Conservation (phyloP, 2,329 filamentous ascomycete genomes). For the Exophiala spinifera region DNA sequence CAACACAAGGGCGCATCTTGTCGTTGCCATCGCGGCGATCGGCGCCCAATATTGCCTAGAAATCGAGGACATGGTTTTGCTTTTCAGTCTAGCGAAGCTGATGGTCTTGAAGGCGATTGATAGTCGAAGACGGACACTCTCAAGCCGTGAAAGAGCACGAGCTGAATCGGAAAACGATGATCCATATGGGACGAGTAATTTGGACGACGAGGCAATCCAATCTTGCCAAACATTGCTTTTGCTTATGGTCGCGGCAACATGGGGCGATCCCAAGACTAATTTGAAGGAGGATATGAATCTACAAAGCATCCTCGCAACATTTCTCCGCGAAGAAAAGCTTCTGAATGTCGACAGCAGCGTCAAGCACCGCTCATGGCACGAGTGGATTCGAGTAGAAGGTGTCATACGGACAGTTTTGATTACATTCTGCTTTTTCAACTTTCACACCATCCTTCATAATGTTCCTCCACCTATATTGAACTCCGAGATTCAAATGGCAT, state of each 20-base stretch:
- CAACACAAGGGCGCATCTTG: background rate
- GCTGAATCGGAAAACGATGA: background rate
- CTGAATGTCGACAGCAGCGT: background rate
- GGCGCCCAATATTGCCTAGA: slow-evolving; percentile 1
- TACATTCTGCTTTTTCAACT: background rate
- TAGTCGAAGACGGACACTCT: background rate
- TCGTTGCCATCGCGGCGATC: background rate
- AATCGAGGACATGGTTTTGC: background rate
- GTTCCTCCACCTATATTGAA: background rate
- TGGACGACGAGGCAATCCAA: background rate
- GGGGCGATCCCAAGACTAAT: background rate
- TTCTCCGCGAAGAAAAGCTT: background rate
- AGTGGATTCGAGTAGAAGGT: background rate
- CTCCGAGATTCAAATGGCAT: background rate
- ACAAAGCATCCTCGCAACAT: background rate
- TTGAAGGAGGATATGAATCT: background rate
- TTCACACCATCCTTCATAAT: background rate
- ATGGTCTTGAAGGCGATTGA: background rate
- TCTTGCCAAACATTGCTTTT: background rate
- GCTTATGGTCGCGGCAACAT: background rate
- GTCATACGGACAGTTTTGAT: background rate
- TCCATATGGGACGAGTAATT: background rate
- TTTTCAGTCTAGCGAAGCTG: background rate
- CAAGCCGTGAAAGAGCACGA: background rate
- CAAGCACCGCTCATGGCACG: background rate